Conservation (phyloP, 139 green algal genomes). For the Volvox reticuliferus region DNA sequence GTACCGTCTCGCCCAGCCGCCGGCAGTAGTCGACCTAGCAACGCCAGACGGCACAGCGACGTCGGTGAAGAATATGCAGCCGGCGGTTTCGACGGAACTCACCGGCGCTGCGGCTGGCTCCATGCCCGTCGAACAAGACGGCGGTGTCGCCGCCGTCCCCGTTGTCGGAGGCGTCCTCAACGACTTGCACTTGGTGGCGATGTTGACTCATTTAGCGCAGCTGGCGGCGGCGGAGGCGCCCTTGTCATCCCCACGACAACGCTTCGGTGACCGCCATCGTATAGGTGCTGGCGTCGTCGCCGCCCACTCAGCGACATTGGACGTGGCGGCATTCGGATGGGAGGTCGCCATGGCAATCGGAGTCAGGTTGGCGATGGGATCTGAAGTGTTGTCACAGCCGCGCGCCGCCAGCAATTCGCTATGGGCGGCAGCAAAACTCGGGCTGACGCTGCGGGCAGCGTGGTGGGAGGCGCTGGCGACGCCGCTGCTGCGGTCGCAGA, state of each 20-base stretch:
- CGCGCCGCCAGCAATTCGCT: constrained; percentile 22
- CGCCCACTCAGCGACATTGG: not conserved
- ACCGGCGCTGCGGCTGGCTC: not conserved
- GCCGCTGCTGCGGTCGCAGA: not conserved
- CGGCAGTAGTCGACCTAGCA: not conserved
- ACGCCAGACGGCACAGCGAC: no score
- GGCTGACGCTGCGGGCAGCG: constrained; percentile 13
- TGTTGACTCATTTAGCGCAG: constrained; percentile 36
- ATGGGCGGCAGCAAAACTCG: constrained; percentile 30
- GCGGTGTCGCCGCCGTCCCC: not conserved
- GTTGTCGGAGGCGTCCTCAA: not conserved
- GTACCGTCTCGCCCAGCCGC: not conserved
- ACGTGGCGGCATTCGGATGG: constrained; percentile 10
- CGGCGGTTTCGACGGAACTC: not conserved
- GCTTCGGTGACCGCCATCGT: not conserved
- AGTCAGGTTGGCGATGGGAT: not conserved
- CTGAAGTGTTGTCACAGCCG: constrained; percentile 5
- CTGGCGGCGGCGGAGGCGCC: not conserved
- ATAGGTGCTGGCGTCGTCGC: no score
- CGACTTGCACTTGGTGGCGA: constrained; percentile 31
- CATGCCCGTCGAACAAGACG: not conserved
- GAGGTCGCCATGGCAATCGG: not conserved
- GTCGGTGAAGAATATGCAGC: no score
- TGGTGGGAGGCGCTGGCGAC: constrained; percentile 37
- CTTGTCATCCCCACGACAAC: not conserved